Evolutionary conservation across 805 yeast species (phyloP), one percentile per base, ranked within the genome.

Genomic region (Saturnispora saitoi): DNA sequence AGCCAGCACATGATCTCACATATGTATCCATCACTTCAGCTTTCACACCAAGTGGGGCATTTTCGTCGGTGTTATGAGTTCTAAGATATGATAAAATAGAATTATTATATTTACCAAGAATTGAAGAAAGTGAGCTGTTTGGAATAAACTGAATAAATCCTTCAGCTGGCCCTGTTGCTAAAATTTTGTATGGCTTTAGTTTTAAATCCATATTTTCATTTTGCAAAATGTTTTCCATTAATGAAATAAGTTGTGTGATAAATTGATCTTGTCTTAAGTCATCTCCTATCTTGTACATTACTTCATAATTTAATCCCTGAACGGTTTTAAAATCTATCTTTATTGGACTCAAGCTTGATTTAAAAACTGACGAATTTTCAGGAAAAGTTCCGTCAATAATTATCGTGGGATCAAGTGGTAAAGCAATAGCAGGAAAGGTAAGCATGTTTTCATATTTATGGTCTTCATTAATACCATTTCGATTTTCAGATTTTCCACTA

Each of bases 91-190:
- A 78, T 32, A 90, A 64, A 44, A 93, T 86, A 9, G 74, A 70
- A 0, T 89, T 89, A 60, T 85, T 90, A 53, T 78, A 75, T 48
- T 81, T 81, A 1, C 83, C 69, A 28, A 93, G 68, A 5, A 91
- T 88, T 14, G 82, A 73, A 4, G 95, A 90, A 51, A 93, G 68
- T 0, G 99, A 88, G 53, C 83, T 88, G 62, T 93, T 93, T 1
- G 95, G 95, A n/a, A 93, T 79, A 63, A 90, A 93, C 64, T 93
- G 95, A 42, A 93, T 83, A 30, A 95, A 82, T 3, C 99, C 99
- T 47, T 90, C 97, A 5, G 78, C 76, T 8, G 95, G 81, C 4
- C 95, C 90, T 0, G 96, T 86, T 3, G 99, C 96, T 49, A 93
- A 65, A 50, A 91, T 90, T 52, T 81, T 79, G 61, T 93, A 93